phyloP scores from a whole-genome alignment of 169 alveolate genomes.

The Eimeria maxima region DNA sequence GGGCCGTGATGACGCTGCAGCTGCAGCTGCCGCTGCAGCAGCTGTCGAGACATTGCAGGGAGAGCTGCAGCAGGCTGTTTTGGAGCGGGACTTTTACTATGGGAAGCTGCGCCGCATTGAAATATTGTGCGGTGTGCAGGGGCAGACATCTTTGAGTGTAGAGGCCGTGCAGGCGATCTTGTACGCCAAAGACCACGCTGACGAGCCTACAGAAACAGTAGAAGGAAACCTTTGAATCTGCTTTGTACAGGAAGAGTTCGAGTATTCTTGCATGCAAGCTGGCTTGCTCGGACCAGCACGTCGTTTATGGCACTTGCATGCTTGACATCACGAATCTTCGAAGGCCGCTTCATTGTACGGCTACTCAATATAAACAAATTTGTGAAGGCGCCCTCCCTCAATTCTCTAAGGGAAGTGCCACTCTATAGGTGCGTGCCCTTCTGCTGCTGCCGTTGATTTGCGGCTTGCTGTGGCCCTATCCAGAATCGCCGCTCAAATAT shows the following conservation, averaged over 20 bases:
- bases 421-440: too few relatives aligned
- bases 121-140: constrained; percentile 73
- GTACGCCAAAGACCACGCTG: constrained; percentile 71
- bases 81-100: constrained; percentile 84
- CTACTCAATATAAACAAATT: too few relatives aligned
- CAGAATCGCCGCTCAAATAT: too few relatives aligned
- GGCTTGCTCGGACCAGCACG: not conserved
- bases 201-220: constrained; percentile 12
- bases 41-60: constrained; percentile 61
- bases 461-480: too few relatives aligned
- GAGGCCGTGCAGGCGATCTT: constrained; percentile 71
- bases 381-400: too few relatives aligned
- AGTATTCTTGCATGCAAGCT: not conserved
- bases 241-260: not conserved
- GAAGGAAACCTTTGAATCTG: not conserved
- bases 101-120: constrained; percentile 82
- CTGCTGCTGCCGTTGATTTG: too few relatives aligned
- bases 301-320: not conserved
- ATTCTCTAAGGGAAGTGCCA: too few relatives aligned
- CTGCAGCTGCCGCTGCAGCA: constrained; percentile 63
- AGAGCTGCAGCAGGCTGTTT: constrained; percentile 76
- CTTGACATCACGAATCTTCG: not conserved
- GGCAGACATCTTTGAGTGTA: constrained; percentile 30
- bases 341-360: not conserved
- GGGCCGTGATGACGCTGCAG: constrained; percentile 22